Evolutionary conservation across 1,284 basidiomycete genomes (phyloP).

Genomic region (Pyrrhoderma lamaoense): DNA sequence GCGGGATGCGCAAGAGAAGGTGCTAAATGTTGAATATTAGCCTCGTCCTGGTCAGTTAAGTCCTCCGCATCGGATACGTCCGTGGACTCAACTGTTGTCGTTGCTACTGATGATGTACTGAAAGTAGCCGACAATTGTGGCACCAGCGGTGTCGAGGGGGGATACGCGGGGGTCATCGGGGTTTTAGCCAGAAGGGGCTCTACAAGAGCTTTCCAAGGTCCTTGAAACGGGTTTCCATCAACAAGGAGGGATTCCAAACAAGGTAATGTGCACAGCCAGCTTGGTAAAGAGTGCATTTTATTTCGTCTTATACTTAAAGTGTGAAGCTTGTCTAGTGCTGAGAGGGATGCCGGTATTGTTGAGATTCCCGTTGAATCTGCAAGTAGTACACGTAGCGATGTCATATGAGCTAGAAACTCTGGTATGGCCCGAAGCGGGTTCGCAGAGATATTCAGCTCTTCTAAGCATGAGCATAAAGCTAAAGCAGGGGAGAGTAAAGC

Average conservation of each 20-base stretch:
- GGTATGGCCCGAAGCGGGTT: constrained; percentile 86
- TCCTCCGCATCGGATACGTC: constrained; percentile 43
- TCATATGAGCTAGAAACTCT: constrained; percentile 70
- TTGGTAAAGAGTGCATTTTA: constrained; percentile 81
- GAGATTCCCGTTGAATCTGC: constrained; percentile 82
- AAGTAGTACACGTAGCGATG: constrained; percentile 77
- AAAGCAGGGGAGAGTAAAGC: constrained; percentile 75
- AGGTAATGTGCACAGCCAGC: constrained; percentile 85
- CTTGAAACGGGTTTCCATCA: constrained; percentile 90
- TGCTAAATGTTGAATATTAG: not conserved
- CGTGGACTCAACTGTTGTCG: constrained; percentile 45
- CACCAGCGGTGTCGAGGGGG: constrained; percentile 56
- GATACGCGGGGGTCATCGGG: constrained; percentile 55
- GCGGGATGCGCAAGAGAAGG: not conserved
- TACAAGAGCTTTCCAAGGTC: constrained; percentile 85
- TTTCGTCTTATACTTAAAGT: constrained; percentile 86
- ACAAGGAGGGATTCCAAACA: constrained; percentile 82
- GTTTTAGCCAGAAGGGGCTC: constrained; percentile 67
- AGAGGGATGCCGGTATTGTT: constrained; percentile 64
- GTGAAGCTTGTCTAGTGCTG: constrained; percentile 67
- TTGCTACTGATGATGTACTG: constrained; percentile 33
- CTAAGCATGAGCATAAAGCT: constrained; percentile 69
- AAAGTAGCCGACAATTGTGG: constrained; percentile 42
- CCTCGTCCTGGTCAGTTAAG: constrained; percentile 36
- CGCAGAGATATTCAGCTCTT: constrained; percentile 90